Evolutionary conservation across 345 rosid species (phyloP).

Genomic region (Gossypium ekmanianum): DNA sequence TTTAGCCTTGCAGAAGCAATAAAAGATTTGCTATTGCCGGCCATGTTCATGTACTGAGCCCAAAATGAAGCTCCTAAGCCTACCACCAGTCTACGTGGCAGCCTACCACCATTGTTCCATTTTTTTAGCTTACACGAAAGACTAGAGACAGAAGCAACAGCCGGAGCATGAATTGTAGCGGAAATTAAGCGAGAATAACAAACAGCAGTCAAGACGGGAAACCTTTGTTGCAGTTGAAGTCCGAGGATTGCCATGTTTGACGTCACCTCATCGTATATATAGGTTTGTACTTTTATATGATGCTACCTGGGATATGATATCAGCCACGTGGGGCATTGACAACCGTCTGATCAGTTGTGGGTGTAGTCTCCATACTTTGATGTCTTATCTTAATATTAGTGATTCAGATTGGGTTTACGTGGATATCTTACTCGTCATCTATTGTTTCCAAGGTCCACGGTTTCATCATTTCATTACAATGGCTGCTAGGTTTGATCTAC

Average conservation of each 20-base stretch:
- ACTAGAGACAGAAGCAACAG: conserved; percentile 29
- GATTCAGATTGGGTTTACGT: conserved; percentile 9
- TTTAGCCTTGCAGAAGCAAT: conserved; percentile 74
- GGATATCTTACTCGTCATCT: conserved; percentile 1
- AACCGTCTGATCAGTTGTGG: conserved; percentile 1
- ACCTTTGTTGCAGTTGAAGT: conserved; percentile 27
- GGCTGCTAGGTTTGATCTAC: not conserved
- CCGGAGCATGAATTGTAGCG: not conserved
- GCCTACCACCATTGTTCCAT: conserved; percentile 21
- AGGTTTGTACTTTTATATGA: conserved; percentile 11
- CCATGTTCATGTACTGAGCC: conserved; percentile 49
- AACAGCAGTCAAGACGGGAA: conserved; percentile 24
- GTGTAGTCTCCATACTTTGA: not conserved
- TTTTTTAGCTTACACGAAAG: conserved; percentile 23
- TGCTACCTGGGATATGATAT: not conserved
- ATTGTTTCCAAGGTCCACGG: not conserved
- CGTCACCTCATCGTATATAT: conserved; percentile 1
- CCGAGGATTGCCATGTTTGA: conserved; percentile 36
- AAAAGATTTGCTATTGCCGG: conserved; percentile 46
- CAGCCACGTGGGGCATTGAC: conserved; percentile 12
- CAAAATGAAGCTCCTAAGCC: conserved; percentile 64
- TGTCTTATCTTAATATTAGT: not conserved
- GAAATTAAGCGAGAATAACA: conserved; percentile 15
- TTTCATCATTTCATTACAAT: not conserved
- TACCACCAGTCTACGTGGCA: conserved; percentile 51